Conservation (phyloP, 352 stramenopile species). For the Pythium oligandrum region DNA sequence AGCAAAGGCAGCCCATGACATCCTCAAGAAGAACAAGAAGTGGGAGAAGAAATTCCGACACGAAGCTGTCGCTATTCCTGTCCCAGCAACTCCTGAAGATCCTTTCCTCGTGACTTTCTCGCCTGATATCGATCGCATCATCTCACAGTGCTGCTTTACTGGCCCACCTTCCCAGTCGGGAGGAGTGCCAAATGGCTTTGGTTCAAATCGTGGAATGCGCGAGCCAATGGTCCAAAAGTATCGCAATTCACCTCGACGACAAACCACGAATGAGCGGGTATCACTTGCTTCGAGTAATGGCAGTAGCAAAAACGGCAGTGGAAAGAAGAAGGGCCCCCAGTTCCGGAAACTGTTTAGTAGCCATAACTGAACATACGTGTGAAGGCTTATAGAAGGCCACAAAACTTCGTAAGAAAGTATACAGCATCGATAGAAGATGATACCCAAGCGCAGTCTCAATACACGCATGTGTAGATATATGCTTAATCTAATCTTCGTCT, state of each 20-base stretch:
- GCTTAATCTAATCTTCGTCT: no score
- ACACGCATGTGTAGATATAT: no score
- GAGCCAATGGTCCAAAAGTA: slow-evolving; percentile 26
- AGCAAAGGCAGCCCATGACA: slow-evolving; percentile 60
- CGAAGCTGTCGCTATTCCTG: slow-evolving; percentile 14
- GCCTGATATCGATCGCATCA: slow-evolving; percentile 46
- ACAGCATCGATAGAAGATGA: no score
- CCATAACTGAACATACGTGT: no score
- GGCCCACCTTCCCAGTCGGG: slow-evolving; percentile 3
- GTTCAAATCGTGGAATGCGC: slow-evolving; percentile 13
- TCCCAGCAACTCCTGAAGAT: slow-evolving; percentile 33
- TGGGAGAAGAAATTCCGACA: slow-evolving; percentile 79
- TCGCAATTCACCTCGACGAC: slow-evolving; percentile 8
- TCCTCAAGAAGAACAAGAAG: slow-evolving; percentile 87
- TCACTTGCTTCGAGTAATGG: slow-evolving; percentile 10
- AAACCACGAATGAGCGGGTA: slow-evolving; percentile 3
- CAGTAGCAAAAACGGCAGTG: no score
- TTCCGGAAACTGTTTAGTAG: no score
- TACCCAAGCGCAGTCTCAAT: no score
- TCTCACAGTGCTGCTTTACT: slow-evolving; percentile 41
- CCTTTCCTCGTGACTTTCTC: slow-evolving; percentile 64
- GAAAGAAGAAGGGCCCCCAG: no score
- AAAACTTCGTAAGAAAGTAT: no score
- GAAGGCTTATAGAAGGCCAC: no score
- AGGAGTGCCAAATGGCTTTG: slow-evolving; percentile 10